Evolutionary conservation across 2,329 filamentous ascomycete genomes (phyloP).

Genomic region (Aaosphaeria arxii): DNA sequence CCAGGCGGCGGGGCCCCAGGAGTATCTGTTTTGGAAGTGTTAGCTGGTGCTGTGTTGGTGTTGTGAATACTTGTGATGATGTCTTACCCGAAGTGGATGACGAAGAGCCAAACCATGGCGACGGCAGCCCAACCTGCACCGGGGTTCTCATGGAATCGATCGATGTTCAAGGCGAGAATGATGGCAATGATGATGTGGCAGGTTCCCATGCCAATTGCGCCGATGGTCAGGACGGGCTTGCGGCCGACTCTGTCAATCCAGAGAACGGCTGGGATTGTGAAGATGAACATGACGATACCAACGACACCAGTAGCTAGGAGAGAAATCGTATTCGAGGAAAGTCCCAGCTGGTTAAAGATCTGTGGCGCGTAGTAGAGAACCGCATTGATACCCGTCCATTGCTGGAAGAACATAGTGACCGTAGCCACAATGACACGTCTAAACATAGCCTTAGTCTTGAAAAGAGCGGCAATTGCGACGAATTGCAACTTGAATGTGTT

Average conservation of each 20-base stretch:
- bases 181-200: conserved; percentile 71
- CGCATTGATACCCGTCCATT: conserved; percentile 40
- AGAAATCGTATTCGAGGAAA: conserved; percentile 47
- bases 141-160: conserved; percentile 54
- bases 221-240: conserved; percentile 61
- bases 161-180: conserved; percentile 62
- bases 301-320: conserved; percentile 70
- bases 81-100: conserved; percentile 67
- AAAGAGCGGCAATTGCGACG: conserved; percentile 59
- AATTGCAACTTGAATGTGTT: conserved; percentile 47
- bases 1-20: conserved; percentile 73
- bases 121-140: conserved; percentile 69
- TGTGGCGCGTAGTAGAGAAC: conserved; percentile 42
- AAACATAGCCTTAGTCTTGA: conserved; percentile 61
- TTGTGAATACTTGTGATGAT: too few species aligned
- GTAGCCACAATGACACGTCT: conserved; percentile 59
- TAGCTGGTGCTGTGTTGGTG: too few species aligned
- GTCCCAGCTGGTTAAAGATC: conserved; percentile 20
- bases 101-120: conserved; percentile 71
- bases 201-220: conserved; percentile 67
- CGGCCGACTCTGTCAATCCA: conserved; percentile 64
- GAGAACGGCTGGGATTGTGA: conserved; percentile 64
- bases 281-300: conserved; percentile 66
- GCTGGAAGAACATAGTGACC: conserved; percentile 39
- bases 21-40: conserved; percentile 43